Base-by-base conservation (phyloP, 352 stramenopile genomes). In the Pythium sukuiense region DNA sequence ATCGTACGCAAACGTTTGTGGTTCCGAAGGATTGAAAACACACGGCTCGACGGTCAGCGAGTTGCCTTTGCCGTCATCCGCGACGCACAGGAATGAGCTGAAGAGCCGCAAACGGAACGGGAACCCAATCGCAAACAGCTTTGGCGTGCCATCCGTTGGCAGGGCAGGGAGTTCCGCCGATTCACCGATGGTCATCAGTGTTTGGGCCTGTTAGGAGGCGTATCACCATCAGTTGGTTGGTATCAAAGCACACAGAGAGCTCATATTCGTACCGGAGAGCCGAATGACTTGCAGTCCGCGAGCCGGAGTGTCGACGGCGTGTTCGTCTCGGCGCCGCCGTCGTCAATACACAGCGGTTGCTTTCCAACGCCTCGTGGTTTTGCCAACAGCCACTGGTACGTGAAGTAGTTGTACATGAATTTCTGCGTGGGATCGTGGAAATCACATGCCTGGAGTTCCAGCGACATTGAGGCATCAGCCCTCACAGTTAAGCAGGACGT, bases 361-460 rank as follows among this genome's bases (percentile, higher is more conserved):
- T 54, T 24, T 7, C 46, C 20, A 6, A 7, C 9, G 7, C 9
- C n/a, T 5, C 9, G 18, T 6, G 56, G n/a, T 12, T 53, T 41
- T 12, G 37, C 39, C 16, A 53, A 9, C 11, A 60, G 18, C 54
- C 54, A 60, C 54, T 60, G 54, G 54, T 39, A 60, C 33, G 54
- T 60, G 54, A 60, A 49, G 54, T 48, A 49, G 20, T 60, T 60
- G 33, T 49, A 60, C 54, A 60, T 60, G 54, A 60, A 60, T 20
- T 49, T 46, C 35, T 60, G 54, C 13, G 32, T 29, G 32, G n/a
- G 20, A 11, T 49, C 16, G n/a, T 11, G 5, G 6, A 33, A 30
- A 24, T 46, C 30, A 33, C 54, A 60, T 9, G 32, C 33, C 54
- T 2, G 8, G 14, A 60, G 30, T 14, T 43, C 8, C 2, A 58